phyloP scores from a whole-genome alignment of 495 filamentous ascomycete genomes.

The Aspergillus bertholletiae region DNA sequence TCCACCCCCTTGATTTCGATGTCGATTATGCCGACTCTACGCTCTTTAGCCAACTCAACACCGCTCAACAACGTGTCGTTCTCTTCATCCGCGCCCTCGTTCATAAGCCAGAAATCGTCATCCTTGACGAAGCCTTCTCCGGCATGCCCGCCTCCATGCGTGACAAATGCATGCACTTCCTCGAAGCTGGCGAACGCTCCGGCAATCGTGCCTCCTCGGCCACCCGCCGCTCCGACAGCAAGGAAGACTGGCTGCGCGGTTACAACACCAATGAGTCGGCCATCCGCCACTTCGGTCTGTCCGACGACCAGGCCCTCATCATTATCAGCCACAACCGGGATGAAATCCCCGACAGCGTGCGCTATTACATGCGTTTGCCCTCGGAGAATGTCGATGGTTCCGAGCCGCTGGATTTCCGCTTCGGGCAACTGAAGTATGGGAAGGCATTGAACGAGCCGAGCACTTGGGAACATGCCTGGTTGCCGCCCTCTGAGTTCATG shows the following conservation, averaged over 20 bases:
- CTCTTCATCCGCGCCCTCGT: constrained; percentile 84
- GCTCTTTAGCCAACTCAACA: constrained; percentile 69
- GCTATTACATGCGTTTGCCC: constrained; percentile 79
- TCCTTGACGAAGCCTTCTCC: constrained; percentile 90
- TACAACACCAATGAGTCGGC: neutral
- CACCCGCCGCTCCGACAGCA: constrained; percentile 4
- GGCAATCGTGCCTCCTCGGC: neutral
- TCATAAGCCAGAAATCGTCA: constrained; percentile 79
- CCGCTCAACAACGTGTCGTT: constrained; percentile 75
- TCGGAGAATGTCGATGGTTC: constrained; percentile 41
- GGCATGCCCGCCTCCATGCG: constrained; percentile 81
- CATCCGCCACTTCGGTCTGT: constrained; percentile 36
- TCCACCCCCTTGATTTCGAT: constrained; percentile 20
- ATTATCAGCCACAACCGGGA: constrained; percentile 87
- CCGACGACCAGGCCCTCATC: constrained; percentile 70
- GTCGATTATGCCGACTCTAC: constrained; percentile 67
- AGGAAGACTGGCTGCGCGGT: constrained; percentile 7
- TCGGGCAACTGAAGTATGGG: constrained; percentile 23
- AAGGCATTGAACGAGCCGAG: constrained; percentile 17
- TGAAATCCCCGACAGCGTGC: constrained; percentile 77
- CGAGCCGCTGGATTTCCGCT: constrained; percentile 32
- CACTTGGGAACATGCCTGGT: constrained; percentile 31
- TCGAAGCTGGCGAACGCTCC: constrained; percentile 54
- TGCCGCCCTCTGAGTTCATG: constrained; percentile 16
- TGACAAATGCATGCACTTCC: constrained; percentile 77